Base-by-base conservation (phyloP, 805 yeast species). In the Limtongia smithiae region DNA sequence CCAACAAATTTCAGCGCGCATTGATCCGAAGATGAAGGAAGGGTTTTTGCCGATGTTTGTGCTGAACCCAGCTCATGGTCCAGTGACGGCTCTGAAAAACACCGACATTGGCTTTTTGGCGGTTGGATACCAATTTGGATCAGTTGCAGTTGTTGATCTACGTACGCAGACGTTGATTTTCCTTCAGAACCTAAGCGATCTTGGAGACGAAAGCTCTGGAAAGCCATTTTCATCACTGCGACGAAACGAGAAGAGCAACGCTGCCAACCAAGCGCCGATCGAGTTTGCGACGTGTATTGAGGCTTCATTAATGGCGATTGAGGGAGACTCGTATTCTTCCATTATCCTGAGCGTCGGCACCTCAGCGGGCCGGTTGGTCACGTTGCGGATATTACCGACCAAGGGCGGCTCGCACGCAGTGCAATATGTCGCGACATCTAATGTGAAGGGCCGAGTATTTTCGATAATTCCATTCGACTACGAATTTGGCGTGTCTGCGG, bases 71-170 rank as follows among this genome's bases (percentile, higher is more conserved):
- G 67, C 68, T 32, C 62, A 66, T 43, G 79, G 81, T 0, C 63
- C 63, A 3, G 81, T 85, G 8, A 71, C 90, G 0, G 77, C 85
- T 1, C 53, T 90, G 41, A 73, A 76, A 46, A 77, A 85, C 65
- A 82, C 90, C 52, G 77, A 83, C 55, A 73, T 88, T 41, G 96
- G 96, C 0, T 90, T 93, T 69, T 85, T 84, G 7, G 93, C 85
- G 0, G 71, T 86, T 36, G 95, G 85, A 0, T 88, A 84, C 64
- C 76, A 75, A 39, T 75, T 81, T 12, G 97, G 97, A n/a, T 74
- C 79, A 31, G 54, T 91, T 15, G 67, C 83, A 1, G 80, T 91
- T 0, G 69, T 90, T 50, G 97, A 91, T 67, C 72, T 85, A 47
- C 74, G 96, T 50, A 41, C 51, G 1, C 80, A 79, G 27, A 74